phyloP scores from a whole-genome alignment of 371 early-diverging fungal species.

The Aphelidium insulamus region DNA sequence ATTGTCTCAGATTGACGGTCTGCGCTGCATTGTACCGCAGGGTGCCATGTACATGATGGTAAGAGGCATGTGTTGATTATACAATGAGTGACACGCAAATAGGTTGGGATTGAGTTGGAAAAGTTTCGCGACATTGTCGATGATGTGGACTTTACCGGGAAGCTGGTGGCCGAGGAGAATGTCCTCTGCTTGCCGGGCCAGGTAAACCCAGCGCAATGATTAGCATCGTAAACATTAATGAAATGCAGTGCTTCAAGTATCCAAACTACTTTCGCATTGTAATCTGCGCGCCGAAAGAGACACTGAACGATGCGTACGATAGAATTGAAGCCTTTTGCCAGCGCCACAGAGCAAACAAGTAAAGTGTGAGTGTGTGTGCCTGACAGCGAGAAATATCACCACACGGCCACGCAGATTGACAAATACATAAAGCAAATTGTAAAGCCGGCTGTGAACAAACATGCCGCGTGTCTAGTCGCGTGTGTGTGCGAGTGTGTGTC shows the following conservation, averaged over 20 bases:
- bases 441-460: no score
- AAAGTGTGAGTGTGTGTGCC: not conserved
- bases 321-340: slow-evolving; percentile 58
- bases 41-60: slow-evolving; percentile 89
- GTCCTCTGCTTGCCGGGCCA: slow-evolving; percentile 68
- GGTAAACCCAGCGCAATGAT: slow-evolving; percentile 12
- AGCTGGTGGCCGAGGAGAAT: slow-evolving; percentile 56
- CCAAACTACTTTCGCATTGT: slow-evolving; percentile 61
- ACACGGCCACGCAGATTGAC: no score
- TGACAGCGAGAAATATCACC: no score
- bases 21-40: slow-evolving; percentile 54
- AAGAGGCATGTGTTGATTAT: no score
- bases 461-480: no score
- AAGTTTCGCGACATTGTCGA: slow-evolving; percentile 44
- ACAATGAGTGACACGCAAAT: not conserved
- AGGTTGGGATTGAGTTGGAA: slow-evolving; percentile 32
- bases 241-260: slow-evolving; percentile 42
- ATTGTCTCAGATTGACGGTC: slow-evolving; percentile 41
- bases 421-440: no score
- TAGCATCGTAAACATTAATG: not conserved
- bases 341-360: slow-evolving; percentile 24
- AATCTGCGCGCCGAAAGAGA: slow-evolving; percentile 47
- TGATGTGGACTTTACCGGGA: slow-evolving; percentile 59
- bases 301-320: slow-evolving; percentile 41
- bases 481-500: no score